Evolutionary conservation across 129 eudicot species (phyloP), one percentile per base, ranked within the genome.

Genomic region (Apium graveolens): DNA sequence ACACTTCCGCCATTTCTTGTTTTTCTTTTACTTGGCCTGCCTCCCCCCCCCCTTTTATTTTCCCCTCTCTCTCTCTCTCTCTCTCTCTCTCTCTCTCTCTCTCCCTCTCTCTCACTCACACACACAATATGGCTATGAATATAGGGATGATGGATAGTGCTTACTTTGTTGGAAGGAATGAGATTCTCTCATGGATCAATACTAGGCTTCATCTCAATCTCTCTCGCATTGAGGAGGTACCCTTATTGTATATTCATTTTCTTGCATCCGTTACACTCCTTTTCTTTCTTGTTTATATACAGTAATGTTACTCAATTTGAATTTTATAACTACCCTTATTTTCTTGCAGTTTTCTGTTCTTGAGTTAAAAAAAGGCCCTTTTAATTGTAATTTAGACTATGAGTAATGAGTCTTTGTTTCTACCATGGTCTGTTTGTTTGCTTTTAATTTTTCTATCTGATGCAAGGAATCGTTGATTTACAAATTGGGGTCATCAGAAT

Each of bases 71-170:
- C 70, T 27, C 70, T n/a, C 69, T 26, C 69, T 9, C 69, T 26
- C 34, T n/a, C 34, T 62, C 29, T 9, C 34, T 29, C 70, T 62
- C 5, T 62, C 16, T 62, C 14, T 2, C 70, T 29, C 31, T 60
- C 53, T 46, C 53, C 16, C 21, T 46, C 53, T 46, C 53, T 16
- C 53, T 4, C 6, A 3, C 20, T 0, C 53, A 16, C 21, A 46
- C 48, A 44, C 1, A 41, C 11, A 41, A 0, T 78, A 93, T 95
- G 99, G 93, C 99, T 32, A 78, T 89, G 60, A 94, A 90, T 45
- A 92, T 95, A 12, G 99, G 99, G 81, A 95, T 92, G 80, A 95
- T 95, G 99, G 97, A 95, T 34, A 83, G 97, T 74, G 99, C 99
- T 7, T 95, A 95, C 81, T 95, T 95, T 41, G 99, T 95, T 73